Conservation (phyloP, 2,329 filamentous ascomycete species). For the Talaromyces sp. region DNA sequence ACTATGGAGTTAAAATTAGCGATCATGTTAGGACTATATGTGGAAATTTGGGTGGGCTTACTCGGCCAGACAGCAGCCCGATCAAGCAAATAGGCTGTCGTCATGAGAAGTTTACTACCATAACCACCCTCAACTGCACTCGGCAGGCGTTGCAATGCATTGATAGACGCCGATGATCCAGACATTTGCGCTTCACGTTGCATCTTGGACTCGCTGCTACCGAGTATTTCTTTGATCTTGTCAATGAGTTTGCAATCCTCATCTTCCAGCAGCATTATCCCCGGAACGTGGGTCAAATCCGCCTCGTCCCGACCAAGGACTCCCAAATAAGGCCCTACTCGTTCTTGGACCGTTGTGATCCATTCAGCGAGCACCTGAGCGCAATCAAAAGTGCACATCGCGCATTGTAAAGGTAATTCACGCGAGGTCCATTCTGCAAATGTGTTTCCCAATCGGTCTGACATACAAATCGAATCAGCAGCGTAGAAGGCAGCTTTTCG, state of each 20-base stretch:
- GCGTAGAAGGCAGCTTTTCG: constrained; percentile 95
- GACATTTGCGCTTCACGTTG: constrained; percentile 53
- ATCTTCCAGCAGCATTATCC: constrained; percentile 83
- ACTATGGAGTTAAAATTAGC: constrained; percentile 37
- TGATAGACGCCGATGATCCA: constrained; percentile 47
- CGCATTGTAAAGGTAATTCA: constrained; percentile 82
- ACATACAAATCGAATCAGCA: constrained; percentile 83
- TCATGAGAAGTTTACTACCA: constrained; percentile 74
- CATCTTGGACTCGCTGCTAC: constrained; percentile 74
- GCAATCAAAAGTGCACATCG: constrained; percentile 90
- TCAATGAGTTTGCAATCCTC: constrained; percentile 81
- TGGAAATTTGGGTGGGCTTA: constrained; percentile 41
- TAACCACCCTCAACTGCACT: constrained; percentile 65
- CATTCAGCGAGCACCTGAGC: constrained; percentile 91
- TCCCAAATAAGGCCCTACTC: constrained; percentile 83
- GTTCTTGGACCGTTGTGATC: constrained; percentile 87
- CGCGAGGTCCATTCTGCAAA: constrained; percentile 78
- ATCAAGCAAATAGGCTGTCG: constrained; percentile 81
- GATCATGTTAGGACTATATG: not conserved
- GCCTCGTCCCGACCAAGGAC: constrained; percentile 78
- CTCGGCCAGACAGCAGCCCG: constrained; percentile 90
- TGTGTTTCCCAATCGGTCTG: constrained; percentile 76
- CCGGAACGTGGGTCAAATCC: constrained; percentile 73
- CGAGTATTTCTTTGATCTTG: constrained; percentile 75
- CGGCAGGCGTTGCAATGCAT: constrained; percentile 49